Base-by-base conservation (phyloP, 306 rosid genomes). In the Amphicarpaea edgeworthii region DNA sequence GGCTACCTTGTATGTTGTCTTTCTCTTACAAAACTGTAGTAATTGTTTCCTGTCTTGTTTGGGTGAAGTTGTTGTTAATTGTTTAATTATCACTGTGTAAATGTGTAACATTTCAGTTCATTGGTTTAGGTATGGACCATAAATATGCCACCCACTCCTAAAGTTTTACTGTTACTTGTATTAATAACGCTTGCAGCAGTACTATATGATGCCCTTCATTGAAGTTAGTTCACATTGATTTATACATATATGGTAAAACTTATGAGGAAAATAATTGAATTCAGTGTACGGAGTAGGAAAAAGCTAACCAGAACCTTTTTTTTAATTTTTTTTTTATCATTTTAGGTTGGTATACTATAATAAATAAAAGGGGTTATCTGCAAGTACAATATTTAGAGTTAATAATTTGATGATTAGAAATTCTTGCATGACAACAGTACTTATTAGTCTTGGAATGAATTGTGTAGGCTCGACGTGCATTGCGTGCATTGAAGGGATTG, bases 401-500 rank as follows among this genome's bases (percentile, higher is more conserved):
- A 38, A 10, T 59, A 43, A 23, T 38, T 59, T 28, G 21, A 59
- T 14, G 37, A 2, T 55, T 11, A 7, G 66, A 1, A 30, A 28
- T 59, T 30, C 12, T 61, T 61, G 24, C 15, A 3, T 58, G 65
- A 24, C 19, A 6, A 28, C 41, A 28, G 0, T 55, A 23, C 11
- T 58, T 6, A 26, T 6, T 21, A 7, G 8, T 14, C n/a, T n/a
- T n/a, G n/a, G n/a, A n/a, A n/a, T n/a, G 53, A 37, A 53, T 16
- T 83, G 6, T 72, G 67, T 6, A 95, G 99, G 96, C 97, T 64
- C 85, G 99, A 76, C 87, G 99, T 6, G 99, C 99, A 8, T 40
- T 84, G 77, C 91, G 97, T 8, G 99, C 99, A 0, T 80, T 95
- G 82, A 95, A 95, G 81, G 99, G 97, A 23, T 60, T 95, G 23